Evolutionary conservation across 1,139 yeast species (phyloP), one percentile per base, ranked within the genome.

Genomic region (Lodderomyces margitis): DNA sequence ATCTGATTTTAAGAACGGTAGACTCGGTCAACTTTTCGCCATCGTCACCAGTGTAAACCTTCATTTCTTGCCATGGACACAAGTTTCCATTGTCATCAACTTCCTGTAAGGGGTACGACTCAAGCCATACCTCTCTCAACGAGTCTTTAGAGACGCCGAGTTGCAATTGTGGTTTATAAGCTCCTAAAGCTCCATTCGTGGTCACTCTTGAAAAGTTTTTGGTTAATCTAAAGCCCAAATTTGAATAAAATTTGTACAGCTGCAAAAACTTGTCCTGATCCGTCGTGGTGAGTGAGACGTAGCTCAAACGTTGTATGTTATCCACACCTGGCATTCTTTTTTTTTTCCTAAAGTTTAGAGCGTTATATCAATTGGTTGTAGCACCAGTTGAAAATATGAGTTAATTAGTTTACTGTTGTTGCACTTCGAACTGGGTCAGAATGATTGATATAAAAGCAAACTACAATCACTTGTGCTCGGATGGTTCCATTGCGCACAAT

Each of bases 121-220:
- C 86, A 37, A 84, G 57, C 92, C 94, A 85, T 34, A 78, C 62
- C 60, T 85, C 94, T 49, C 71, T 74, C 40, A 81, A 55, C 1
- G 89, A 83, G 49, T 82, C 87, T 45, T 69, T 70, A 16, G 87
- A 76, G 34, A 84, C 68, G 3, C 91, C 91, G 37, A 64, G 52
- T 37, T 62, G 68, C 30, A 57, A 54, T 44, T 54, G 59, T 41
- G 63, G 62, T 46, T 59, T 61, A 48, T 49, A 53, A 28, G 56
- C 53, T 20, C 58, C 66, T 37, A 58, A 61, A 31, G 63, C 71
- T 43, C 66, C 73, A 49, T 56, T 64, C 56, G 68, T 68, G 56
- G 73, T 74, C 20, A 59, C 53, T 57, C 76, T 81, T 46, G 75
- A 66, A 59, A 68, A 81, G 49, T 67, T 74, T 52, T 80, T 80